phyloP scores from a whole-genome alignment of 169 alveolate species.

The Plasmodium adleri region DNA sequence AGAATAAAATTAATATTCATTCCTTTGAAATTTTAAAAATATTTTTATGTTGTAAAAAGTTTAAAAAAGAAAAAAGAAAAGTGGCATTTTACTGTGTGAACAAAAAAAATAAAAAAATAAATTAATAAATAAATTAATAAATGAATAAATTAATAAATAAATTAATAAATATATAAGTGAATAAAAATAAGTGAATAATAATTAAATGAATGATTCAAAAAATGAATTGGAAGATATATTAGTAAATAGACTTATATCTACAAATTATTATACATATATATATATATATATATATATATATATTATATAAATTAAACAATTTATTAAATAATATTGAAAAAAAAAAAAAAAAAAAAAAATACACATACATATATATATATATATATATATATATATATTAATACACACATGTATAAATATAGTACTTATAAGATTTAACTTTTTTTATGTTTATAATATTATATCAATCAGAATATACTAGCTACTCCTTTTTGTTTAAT shows the following conservation, averaged over 20 bases:
- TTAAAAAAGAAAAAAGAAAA: background rate
- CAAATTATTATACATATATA: background rate
- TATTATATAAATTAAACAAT: background rate
- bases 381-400: background rate
- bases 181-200: background rate
- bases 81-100: background rate
- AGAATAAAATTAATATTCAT: no score
- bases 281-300: slow-evolving; percentile 4
- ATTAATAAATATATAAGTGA: background rate
- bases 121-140: background rate
- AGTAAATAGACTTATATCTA: background rate
- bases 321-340: background rate
- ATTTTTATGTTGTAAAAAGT: no score
- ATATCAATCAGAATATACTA: slow-evolving; percentile 14
- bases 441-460: background rate
- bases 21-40: no score
- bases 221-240: slow-evolving; percentile 2
- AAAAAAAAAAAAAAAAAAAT: background rate
- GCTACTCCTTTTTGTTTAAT: slow-evolving; percentile 59
- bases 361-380: background rate
- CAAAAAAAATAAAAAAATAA: slow-evolving; percentile 5
- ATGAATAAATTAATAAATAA: background rate
- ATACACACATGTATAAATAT: background rate
- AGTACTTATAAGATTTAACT: background rate
- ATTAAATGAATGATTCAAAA: background rate